Conservation (phyloP, 2,329 filamentous ascomycete species). For the Pseudogymnoascus destructans region DNA sequence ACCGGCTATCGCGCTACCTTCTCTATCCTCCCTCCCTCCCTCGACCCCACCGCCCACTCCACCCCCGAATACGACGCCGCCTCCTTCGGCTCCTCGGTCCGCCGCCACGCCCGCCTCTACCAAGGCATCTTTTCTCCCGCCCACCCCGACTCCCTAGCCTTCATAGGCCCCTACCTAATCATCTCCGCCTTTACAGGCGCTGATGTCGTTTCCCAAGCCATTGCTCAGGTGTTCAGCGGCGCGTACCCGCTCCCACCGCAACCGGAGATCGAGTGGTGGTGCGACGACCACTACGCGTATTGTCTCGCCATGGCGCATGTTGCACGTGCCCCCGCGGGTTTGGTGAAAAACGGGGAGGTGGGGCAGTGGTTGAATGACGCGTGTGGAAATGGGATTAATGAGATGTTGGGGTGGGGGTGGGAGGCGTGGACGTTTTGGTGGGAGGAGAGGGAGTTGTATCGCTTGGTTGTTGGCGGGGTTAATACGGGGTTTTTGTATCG, state of each 20-base stretch:
- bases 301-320: conserved; percentile 29
- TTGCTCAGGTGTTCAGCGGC: conserved; percentile 34
- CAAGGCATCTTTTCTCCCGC: conserved; percentile 34
- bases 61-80: conserved; percentile 15
- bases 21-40: conserved; percentile 14
- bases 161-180: conserved; percentile 28
- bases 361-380: conserved; percentile 28
- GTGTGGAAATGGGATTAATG: conserved; percentile 30
- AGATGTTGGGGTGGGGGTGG: conserved; percentile 31
- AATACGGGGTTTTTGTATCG: conserved; percentile 31
- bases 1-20: conserved; percentile 27
- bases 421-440: conserved; percentile 33
- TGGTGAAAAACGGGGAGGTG: conserved; percentile 24
- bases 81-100: conserved; percentile 20
- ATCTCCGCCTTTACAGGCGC: conserved; percentile 25
- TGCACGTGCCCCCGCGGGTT: conserved; percentile 25
- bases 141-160: conserved; percentile 32
- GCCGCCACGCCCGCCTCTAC: conserved; percentile 29
- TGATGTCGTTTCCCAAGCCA: conserved; percentile 33
- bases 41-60: conserved; percentile 17
- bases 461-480: conserved; percentile 29
- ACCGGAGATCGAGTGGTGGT: conserved; percentile 27
- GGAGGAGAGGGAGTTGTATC: conserved; percentile 27
- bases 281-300: conserved; percentile 27
- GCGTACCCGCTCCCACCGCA: conserved; percentile 27